Evolutionary conservation across 2,329 filamentous ascomycete species (phyloP).

Genomic region (Cytospora mali): DNA sequence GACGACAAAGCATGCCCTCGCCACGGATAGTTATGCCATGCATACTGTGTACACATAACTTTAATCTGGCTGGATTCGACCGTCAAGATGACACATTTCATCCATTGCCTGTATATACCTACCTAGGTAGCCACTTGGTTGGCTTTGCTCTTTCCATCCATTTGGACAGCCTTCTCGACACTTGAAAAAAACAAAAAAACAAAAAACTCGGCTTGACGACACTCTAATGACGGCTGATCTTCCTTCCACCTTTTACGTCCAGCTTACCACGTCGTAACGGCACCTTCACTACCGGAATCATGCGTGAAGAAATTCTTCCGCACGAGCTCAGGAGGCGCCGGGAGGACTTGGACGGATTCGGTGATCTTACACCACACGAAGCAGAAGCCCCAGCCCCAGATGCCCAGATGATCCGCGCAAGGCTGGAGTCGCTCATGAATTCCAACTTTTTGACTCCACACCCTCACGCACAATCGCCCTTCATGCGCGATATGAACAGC

Average conservation of each 20-base stretch:
- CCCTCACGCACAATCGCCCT: neutral
- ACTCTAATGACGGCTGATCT: neutral
- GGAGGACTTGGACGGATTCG: neutral
- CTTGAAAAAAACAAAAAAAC: neutral
- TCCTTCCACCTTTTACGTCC: neutral
- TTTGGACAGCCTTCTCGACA: neutral
- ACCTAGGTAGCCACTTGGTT: neutral
- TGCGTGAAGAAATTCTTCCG: conserved; percentile 13
- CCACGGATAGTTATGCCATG: neutral
- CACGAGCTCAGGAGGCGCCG: conserved; percentile 1
- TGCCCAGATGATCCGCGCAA: too few relatives aligned
- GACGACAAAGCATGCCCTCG: neutral
- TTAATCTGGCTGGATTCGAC: neutral
- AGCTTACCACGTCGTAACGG: neutral
- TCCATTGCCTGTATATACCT: neutral
- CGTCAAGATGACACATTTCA: neutral
- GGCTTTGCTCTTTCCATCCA: neutral
- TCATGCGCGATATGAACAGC: neutral
- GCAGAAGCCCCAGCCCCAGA: neutral
- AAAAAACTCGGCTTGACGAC: neutral
- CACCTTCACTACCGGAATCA: neutral
- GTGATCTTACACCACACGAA: neutral
- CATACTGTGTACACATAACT: neutral
- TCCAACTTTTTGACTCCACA: too few relatives aligned
- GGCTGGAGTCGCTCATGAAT: neutral